These are phyloP conservation scores for Lonicera japonica DNA, from an alignment of 129 eudicot genomes.

Conservation along the genomic window DNA sequence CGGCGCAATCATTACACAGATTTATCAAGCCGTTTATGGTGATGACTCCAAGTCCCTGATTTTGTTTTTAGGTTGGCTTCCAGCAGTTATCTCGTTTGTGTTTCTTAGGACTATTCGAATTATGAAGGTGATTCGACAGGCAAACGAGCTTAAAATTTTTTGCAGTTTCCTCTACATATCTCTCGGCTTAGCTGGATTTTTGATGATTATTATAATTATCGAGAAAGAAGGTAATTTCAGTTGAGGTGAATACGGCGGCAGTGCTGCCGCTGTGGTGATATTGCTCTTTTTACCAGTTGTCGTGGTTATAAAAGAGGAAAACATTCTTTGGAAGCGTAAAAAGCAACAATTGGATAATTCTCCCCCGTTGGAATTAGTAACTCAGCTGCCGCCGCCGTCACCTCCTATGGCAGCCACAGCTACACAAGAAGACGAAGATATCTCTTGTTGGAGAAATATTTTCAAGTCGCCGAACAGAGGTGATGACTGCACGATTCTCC, in stretches of 20 bases:
- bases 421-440: no score
- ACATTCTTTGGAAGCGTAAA: no score
- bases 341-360: no score
- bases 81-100: background rate
- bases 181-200: constrained; percentile 18
- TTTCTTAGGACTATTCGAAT: no score
- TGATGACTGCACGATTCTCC: constrained; percentile 19
- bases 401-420: no score
- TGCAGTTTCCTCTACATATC: constrained; percentile 10
- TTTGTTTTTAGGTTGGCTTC: constrained; percentile 10
- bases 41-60: constrained; percentile 10
- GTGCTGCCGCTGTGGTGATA: constrained; percentile 4
- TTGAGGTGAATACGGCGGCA: no score
- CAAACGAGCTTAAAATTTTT: constrained; percentile 13
- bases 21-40: constrained; percentile 17
- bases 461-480: constrained; percentile 17
- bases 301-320: no score
- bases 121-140: background rate
- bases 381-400: no score
- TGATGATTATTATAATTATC: no score
- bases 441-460: background rate
- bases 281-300: no score
- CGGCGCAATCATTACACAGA: constrained; percentile 19
- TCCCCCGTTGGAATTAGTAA: no score
- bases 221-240: no score